These are phyloP conservation scores for Arctostaphylos glauca DNA, from an alignment of 148 eudicot species.

Conservation along the genomic window DNA sequence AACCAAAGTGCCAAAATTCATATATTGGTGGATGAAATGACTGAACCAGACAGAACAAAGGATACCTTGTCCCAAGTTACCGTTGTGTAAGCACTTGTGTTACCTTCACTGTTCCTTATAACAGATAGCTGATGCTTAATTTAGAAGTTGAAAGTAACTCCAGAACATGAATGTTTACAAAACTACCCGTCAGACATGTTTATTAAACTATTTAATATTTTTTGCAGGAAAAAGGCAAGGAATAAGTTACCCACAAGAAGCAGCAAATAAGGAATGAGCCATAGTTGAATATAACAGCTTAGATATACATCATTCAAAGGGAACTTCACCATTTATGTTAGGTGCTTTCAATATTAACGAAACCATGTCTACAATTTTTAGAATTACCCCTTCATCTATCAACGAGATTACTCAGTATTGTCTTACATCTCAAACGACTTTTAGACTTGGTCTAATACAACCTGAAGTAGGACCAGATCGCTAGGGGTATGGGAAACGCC, in stretches of 20 bases:
- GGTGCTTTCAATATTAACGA: not conserved
- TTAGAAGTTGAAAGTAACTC: not conserved
- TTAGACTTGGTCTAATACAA: not conserved
- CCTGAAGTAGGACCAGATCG: not conserved
- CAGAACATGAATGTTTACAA: not conserved
- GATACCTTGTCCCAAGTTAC: not conserved
- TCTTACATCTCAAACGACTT: not conserved
- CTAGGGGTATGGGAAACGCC: not conserved
- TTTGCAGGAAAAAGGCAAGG: not conserved
- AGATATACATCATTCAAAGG: not conserved
- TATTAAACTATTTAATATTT: not conserved
- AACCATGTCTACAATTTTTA: not conserved
- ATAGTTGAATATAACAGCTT: not conserved
- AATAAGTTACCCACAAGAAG: not conserved
- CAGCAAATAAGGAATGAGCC: not conserved
- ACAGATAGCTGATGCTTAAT: not conserved
- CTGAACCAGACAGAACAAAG: not conserved
- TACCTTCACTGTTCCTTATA: not conserved
- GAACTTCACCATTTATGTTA: not conserved
- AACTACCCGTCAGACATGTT: not conserved
- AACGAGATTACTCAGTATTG: not conserved
- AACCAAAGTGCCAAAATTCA: not conserved
- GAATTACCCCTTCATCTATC: not conserved
- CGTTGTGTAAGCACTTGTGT: not conserved
- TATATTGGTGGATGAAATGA: not conserved